Conservation (phyloP, 352 stramenopile species). For the Pythium folliculosum region DNA sequence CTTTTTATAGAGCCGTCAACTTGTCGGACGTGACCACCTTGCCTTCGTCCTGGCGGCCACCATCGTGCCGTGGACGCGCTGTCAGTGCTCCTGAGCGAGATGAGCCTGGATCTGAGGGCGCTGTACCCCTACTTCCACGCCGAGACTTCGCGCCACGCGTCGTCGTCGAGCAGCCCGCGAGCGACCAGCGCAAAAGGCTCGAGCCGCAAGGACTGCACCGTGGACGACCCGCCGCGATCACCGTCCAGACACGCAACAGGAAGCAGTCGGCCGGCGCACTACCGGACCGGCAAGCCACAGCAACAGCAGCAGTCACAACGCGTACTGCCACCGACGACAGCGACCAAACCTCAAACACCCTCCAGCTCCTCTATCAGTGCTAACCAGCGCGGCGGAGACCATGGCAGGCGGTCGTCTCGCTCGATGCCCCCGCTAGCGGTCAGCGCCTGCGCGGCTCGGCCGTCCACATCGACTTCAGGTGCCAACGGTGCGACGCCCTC, state of each 20-base stretch:
- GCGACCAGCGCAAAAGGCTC: conserved; percentile 26
- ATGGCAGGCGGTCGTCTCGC: neutral
- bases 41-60: neutral
- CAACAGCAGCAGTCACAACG: neutral
- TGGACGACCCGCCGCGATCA: neutral
- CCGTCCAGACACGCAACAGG: neutral
- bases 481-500: neutral
- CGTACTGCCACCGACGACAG: neutral
- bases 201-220: neutral
- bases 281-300: neutral
- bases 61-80: no score
- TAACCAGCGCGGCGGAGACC: neutral
- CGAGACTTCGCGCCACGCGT: conserved; percentile 37
- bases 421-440: conserved; percentile 8
- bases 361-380: neutral
- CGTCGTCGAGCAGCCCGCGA: conserved; percentile 9
- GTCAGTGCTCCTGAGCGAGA: no score
- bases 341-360: neutral
- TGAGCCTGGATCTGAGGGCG: conserved; percentile 27
- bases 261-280: no score
- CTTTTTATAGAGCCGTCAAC: neutral
- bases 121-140: conserved; percentile 68
- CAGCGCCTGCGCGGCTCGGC: conserved; percentile 1
- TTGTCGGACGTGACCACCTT: no score
- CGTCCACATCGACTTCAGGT: neutral